A percentile compares a stretch with the other conserved stretches of the same genome.
These are phyloP conservation scores for Coniochaeta prunicola DNA, from an alignment of 2,329 filamentous ascomycete species.

Conservation along the genomic window DNA sequence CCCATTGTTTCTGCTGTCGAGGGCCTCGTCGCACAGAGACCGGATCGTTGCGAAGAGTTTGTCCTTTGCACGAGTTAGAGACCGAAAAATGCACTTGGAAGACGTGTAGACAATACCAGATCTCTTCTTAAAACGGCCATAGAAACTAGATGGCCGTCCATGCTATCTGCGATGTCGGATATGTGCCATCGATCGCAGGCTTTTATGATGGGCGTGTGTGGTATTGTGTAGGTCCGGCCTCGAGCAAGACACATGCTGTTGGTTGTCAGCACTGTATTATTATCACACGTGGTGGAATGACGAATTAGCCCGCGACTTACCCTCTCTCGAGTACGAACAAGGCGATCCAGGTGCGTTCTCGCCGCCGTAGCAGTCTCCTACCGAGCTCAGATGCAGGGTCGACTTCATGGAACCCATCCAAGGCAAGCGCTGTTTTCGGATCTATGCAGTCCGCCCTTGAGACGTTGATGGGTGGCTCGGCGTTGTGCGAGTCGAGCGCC, in stretches of 20 bases:
- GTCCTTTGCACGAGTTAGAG: conserved; percentile 27
- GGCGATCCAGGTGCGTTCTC: conserved; percentile 64
- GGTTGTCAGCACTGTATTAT: conserved; percentile 15
- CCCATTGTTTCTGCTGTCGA: conserved; percentile 39
- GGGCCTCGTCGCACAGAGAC: conserved; percentile 51
- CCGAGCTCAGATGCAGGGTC: conserved; percentile 55
- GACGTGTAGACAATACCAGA: conserved; percentile 34
- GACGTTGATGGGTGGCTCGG: conserved; percentile 37
- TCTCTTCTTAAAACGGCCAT: conserved; percentile 64
- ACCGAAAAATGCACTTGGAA: not conserved
- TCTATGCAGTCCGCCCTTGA: conserved; percentile 63
- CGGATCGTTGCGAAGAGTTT: conserved; percentile 50
- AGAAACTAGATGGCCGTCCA: conserved; percentile 64
- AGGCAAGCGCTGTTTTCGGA: conserved; percentile 53
- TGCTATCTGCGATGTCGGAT: conserved; percentile 53
- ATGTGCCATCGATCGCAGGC: conserved; percentile 65
- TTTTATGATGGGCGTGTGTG: conserved; percentile 57
- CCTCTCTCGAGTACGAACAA: conserved; percentile 67
- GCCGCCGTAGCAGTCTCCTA: conserved; percentile 51
- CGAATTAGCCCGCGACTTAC: conserved; percentile 25
- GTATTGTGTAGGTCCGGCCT: conserved; percentile 61
- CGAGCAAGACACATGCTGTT: conserved; percentile 59
- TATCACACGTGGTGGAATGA: too few species aligned
- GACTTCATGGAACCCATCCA: conserved; percentile 61
- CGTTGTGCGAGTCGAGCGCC: conserved; percentile 37